Percentiles rank a stretch among this genome's conserved stretches.
Conservation (phyloP, 768 basidiomycete species). For the Phlebiopsis flavidoalba region DNA sequence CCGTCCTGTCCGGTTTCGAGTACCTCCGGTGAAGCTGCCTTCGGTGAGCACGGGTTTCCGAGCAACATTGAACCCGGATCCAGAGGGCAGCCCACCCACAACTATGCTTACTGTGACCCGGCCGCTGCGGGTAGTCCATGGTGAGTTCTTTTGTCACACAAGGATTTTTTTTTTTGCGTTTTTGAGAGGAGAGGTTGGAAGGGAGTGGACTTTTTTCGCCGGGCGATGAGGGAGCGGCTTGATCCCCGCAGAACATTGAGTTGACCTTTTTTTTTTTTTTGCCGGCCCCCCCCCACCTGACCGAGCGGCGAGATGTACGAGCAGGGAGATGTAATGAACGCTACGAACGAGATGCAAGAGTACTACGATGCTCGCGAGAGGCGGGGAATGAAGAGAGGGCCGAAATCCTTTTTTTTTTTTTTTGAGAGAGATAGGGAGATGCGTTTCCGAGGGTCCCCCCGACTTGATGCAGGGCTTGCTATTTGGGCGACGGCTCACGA, state of each 20-base stretch:
- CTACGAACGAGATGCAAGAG: constrained; percentile 21
- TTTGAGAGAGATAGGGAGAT: constrained; percentile 31
- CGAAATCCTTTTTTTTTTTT: too few relatives aligned
- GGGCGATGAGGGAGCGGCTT: constrained; percentile 22
- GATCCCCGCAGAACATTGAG: constrained; percentile 13
- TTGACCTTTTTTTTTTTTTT: too few relatives aligned
- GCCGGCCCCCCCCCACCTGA: too few relatives aligned
- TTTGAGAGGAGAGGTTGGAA: constrained; percentile 7
- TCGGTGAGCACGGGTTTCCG: neutral
- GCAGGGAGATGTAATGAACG: constrained; percentile 6
- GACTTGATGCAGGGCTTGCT: constrained; percentile 7
- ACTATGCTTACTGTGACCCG: constrained; percentile 5
- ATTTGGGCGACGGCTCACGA: constrained; percentile 15
- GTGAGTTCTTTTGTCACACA: constrained; percentile 3
- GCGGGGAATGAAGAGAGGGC: constrained; percentile 16
- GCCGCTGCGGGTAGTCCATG: constrained; percentile 4
- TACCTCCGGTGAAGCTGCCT: too few relatives aligned
- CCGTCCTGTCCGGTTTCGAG: constrained; percentile 1
- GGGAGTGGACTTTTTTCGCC: too few relatives aligned
- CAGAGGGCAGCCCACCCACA: constrained; percentile 3
- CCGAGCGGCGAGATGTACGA: neutral
- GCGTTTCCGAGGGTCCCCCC: neutral
- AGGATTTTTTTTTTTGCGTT: too few relatives aligned
- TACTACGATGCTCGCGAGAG: neutral
- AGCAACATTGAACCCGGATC: constrained; percentile 6